Evolutionary conservation across 768 basidiomycete genomes (phyloP), one percentile per base, ranked within the genome.

Genomic region (Dioszegia hungarica): DNA sequence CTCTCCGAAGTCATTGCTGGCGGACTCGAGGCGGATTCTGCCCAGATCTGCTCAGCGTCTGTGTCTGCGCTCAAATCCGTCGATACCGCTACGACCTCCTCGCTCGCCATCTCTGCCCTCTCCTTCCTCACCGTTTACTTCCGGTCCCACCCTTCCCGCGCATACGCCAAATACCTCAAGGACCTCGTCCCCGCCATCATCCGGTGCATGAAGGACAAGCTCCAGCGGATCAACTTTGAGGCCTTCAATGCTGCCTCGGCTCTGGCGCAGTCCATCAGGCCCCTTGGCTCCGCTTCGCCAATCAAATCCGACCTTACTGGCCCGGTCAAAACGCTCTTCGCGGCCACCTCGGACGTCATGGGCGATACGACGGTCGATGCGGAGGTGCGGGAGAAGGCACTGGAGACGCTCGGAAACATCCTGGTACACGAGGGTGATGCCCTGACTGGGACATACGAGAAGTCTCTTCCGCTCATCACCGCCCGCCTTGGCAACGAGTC

Each of bases 111-210:
- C 51, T 85, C 87, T 0, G 86, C 86, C 60, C 80, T 98, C 19
- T 85, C 87, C 1, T 97, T 99, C 82, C 82, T 93, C 27, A 81
- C 85, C 0, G 79, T 86, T 1, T 90, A 93, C 78, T 89, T 98
- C 77, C 81, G 85, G 4, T 80, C 86, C 67, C 80, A 93, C 82
- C 64, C 76, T 73, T 83, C 48, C 80, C 72, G 82, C 3, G 79
- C 82, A 0, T 92, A 86, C 70, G 73, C 78, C 0, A 67, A 78
- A 22, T 81, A 83, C 11, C 80, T 97, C n/a, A 77, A 84, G 1
- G 79, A 79, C 15, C 79, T 98, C 34, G 86, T 86, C 0, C 85
- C 88, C 0, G 83, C 85, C 14, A 82, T 98, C 36, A 82, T 92
- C 38, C 84, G 83, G 54, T 84, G 86, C 10, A 79, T 89, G 44